Conservation (phyloP, 2,329 filamentous ascomycete genomes). For the Hirsutella rhossiliensis region DNA sequence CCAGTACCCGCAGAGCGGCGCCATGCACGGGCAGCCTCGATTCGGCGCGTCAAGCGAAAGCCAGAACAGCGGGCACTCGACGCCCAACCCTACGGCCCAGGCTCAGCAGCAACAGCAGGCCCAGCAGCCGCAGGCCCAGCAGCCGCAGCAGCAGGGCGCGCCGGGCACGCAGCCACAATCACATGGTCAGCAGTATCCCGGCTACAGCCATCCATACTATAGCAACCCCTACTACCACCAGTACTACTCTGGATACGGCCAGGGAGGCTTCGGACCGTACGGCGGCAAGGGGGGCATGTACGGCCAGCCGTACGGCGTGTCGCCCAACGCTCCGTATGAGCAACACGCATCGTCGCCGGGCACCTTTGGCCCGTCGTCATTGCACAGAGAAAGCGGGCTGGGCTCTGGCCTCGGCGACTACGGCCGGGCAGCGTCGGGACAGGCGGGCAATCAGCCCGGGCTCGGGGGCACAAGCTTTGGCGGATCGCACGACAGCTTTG, state of each 20-base stretch:
- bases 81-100: conserved; percentile 65
- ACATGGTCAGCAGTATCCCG: conserved; percentile 37
- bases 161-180: conserved; percentile 32
- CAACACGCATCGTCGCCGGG: conserved; percentile 38
- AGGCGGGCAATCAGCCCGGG: conserved; percentile 36
- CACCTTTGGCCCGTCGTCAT: conserved; percentile 40
- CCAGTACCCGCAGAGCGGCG: conserved; percentile 64
- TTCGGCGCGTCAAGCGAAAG: conserved; percentile 51
- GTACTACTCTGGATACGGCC: conserved; percentile 44
- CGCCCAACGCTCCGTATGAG: conserved; percentile 44
- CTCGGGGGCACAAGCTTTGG: conserved; percentile 39
- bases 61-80: conserved; percentile 81
- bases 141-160: conserved; percentile 28
- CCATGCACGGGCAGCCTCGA: conserved; percentile 40
- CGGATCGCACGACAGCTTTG: conserved; percentile 42
- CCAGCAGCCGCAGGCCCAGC: conserved; percentile 27
- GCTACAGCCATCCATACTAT: conserved; percentile 47
- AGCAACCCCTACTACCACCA: conserved; percentile 50
- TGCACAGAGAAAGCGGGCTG: conserved; percentile 38
- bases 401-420: conserved; percentile 43
- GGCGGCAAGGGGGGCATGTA: conserved; percentile 42
- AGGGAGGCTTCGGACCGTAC: conserved; percentile 41
- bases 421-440: conserved; percentile 35
- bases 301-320: conserved; percentile 44
- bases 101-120: conserved; percentile 31